Evolutionary conservation across 495 filamentous ascomycete genomes (phyloP).

Genomic region (Pseudevernia furfuracea): DNA sequence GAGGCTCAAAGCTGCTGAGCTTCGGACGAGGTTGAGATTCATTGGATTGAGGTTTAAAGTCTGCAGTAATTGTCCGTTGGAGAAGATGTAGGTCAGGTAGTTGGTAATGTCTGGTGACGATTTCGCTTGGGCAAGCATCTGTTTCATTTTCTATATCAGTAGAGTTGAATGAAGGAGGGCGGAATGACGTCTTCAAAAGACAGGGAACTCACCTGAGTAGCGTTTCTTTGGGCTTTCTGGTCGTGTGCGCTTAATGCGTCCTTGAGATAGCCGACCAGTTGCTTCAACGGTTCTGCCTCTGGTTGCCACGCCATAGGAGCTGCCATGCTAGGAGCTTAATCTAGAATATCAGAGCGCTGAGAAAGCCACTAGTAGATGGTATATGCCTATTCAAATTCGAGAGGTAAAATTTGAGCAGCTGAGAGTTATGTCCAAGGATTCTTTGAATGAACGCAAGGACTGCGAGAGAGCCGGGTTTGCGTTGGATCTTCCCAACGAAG

Average conservation of each 20-base stretch:
- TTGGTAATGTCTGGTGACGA: conserved; percentile 90
- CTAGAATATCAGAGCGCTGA: neutral
- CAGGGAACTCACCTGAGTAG: conserved; percentile 52
- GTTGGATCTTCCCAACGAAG: neutral
- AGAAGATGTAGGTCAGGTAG: conserved; percentile 88
- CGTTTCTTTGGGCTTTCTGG: conserved; percentile 70
- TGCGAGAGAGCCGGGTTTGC: neutral
- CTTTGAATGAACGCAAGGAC: neutral
- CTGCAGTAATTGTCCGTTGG: conserved; percentile 53
- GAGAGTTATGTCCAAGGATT: neutral
- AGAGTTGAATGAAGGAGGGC: neutral
- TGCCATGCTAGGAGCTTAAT: neutral
- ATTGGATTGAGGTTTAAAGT: conserved; percentile 47
- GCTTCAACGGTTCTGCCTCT: conserved; percentile 72
- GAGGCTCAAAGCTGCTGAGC: conserved; percentile 82
- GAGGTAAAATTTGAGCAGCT: neutral
- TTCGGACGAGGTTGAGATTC: conserved; percentile 65
- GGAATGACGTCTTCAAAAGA: conserved; percentile 20
- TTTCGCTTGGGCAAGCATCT: conserved; percentile 95
- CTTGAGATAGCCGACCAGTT: conserved; percentile 79
- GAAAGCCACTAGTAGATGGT: neutral
- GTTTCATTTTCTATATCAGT: conserved; percentile 9
- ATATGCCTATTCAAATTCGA: neutral
- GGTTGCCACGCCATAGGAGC: conserved; percentile 84
- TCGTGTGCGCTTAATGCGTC: conserved; percentile 86